Base-by-base conservation (phyloP, 2,329 filamentous ascomycete species). In the Exserohilum turcica region DNA sequence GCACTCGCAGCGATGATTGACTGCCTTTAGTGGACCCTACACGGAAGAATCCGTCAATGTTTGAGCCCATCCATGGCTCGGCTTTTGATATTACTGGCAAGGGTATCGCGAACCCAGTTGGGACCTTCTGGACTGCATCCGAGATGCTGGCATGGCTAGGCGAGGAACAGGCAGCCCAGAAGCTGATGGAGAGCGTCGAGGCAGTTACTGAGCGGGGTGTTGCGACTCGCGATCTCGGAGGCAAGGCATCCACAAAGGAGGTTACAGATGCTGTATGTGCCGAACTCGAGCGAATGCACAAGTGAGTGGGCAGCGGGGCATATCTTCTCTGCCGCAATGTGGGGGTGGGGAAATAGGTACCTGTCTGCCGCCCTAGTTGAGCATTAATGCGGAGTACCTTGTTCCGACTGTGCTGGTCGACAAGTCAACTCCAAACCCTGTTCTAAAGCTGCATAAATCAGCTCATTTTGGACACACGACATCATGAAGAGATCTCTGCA, bases 111-210 rank as follows among this genome's bases (percentile, higher is more conserved):
- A 85, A 85, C 54, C 83, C 83, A 0, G 81, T 85, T 0, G 83
- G 77, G 0, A 84, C 83, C 0, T 83, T 86, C 66, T 86, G 83
- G 82, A 83, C 80, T 1, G 82, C 80, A 1, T 77, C 78, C 0
- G 83, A 85, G 66, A 84, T 85, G 83, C 64, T 86, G 24, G 74
- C 72, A 9, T 85, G 83, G 83, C 71, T 86, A 0, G 82, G 83
- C 0, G 79, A 85, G 60, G 76, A 79, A 18, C 75, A 80, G 1
- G 83, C 82, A 0, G 78, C 79, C 0, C 72, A 76, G 5, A 73
- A 74, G 19, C 62, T 85, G 47, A 78, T 86, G 73, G 75, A 79
- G 4, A 77, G 76, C 6, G 80, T 85, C 0, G 82, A 85, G 65
- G 75, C 71, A 3, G 81, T 85, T 0, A 82, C 78, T 24, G 81